These are phyloP conservation scores for Penstemon davidsonii DNA, from an alignment of 257 asterid genomes.

Conservation along the genomic window DNA sequence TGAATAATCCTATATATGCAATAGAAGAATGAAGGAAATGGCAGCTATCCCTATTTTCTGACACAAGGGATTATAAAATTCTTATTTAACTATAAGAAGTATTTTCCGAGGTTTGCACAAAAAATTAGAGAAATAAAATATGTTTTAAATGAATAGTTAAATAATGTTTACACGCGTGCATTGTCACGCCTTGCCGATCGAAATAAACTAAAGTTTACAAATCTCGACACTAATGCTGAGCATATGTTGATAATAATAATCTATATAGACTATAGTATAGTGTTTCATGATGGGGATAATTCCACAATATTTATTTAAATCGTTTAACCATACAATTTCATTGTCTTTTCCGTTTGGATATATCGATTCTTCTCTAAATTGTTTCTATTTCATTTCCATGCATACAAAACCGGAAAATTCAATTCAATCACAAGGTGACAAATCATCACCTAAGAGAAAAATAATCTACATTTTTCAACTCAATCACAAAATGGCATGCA, in stretches of 20 bases:
- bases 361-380: slow-evolving; percentile 16
- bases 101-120: not conserved
- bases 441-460: no score
- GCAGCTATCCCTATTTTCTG: slow-evolving; percentile 33
- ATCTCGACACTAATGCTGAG: slow-evolving; percentile 27
- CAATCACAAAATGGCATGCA: no score
- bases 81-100: not conserved
- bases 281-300: slow-evolving; percentile 40
- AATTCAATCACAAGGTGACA: not conserved
- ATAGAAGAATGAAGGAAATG: slow-evolving; percentile 31
- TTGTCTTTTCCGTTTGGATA: slow-evolving; percentile 33
- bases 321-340: slow-evolving; percentile 41
- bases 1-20: slow-evolving; percentile 16
- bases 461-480: no score
- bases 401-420: not conserved
- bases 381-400: not conserved
- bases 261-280: slow-evolving; percentile 17
- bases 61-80: slow-evolving; percentile 25
- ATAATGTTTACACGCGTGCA: slow-evolving; percentile 40
- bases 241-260: slow-evolving; percentile 21
- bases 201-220: slow-evolving; percentile 13
- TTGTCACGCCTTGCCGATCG: slow-evolving; percentile 26
- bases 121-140: not conserved
- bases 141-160: not conserved
- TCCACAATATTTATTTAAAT: slow-evolving; percentile 34